Conservation (phyloP, 2,329 filamentous ascomycete species). For the Aspergillus sp. region DNA sequence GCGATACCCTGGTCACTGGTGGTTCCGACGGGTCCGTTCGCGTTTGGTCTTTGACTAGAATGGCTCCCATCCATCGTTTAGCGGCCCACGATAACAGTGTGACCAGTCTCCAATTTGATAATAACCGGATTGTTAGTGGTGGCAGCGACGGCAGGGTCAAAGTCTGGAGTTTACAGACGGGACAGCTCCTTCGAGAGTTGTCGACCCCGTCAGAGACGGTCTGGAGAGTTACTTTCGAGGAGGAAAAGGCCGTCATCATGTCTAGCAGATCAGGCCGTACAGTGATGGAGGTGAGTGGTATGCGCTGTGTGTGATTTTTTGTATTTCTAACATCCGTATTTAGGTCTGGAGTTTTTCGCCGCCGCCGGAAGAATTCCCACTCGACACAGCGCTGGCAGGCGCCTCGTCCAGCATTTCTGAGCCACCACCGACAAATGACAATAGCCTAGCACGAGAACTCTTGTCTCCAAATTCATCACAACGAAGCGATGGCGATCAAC, state of each 20-base stretch:
- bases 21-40: conserved; percentile 94
- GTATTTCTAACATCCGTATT: not conserved
- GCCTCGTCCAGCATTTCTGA: conserved; percentile 36
- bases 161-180: conserved; percentile 94
- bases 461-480: conserved; percentile 27
- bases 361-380: conserved; percentile 48
- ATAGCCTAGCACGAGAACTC: conserved; percentile 24
- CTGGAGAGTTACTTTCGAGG: conserved; percentile 97
- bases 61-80: conserved; percentile 87
- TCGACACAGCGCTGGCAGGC: conserved; percentile 27
- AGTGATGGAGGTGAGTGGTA: conserved; percentile 84
- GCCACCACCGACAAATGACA: conserved; percentile 20
- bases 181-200: conserved; percentile 84
- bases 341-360: conserved; percentile 96
- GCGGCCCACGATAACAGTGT: conserved; percentile 98
- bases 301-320: not conserved
- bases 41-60: conserved; percentile 90
- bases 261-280: conserved; percentile 81
- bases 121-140: conserved; percentile 90
- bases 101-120: conserved; percentile 95
- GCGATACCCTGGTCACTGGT: conserved; percentile 91
- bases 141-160: conserved; percentile 97
- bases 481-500: conserved; percentile 30
- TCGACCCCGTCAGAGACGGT: conserved; percentile 91
- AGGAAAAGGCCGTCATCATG: conserved; percentile 96